Percentiles rank a stretch among this genome's conserved stretches.
Evolutionary conservation across 176 grass and related monocot genomes (phyloP).

Genomic region (Stipa capillata): DNA sequence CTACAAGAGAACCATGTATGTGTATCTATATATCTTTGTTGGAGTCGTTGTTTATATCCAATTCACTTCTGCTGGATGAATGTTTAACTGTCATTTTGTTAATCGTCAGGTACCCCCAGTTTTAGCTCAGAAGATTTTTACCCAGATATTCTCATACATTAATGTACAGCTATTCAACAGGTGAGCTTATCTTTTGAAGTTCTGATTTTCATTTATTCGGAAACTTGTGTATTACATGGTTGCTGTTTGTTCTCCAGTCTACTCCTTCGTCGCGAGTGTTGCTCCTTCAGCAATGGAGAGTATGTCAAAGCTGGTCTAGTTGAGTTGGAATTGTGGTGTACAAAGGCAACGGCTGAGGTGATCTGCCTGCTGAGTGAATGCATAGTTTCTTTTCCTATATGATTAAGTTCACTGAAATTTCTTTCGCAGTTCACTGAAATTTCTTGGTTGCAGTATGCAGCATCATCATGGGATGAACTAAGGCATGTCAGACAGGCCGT

Average conservation of each 20-base stretch:
- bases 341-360: conserved; percentile 73
- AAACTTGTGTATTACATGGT: conserved; percentile 8
- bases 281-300: conserved; percentile 94
- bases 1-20: conserved; percentile 89
- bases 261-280: conserved; percentile 90
- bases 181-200: conserved; percentile 26
- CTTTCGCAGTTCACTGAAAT: conserved; percentile 17
- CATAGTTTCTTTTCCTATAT: conserved; percentile 14
- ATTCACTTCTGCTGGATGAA: conserved; percentile 12
- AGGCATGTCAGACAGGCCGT: conserved; percentile 97
- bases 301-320: conserved; percentile 89
- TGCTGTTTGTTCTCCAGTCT: conserved; percentile 52
- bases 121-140: conserved; percentile 82
- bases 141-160: conserved; percentile 84
- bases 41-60: conserved; percentile 21
- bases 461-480: conserved; percentile 91
- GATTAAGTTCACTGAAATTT: no score
- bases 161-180: conserved; percentile 97
- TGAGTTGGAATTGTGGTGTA: conserved; percentile 92
- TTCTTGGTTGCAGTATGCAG: conserved; percentile 59
- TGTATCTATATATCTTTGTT: no score
- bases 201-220: not conserved
- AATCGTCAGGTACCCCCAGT: conserved; percentile 58
- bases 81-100: conserved; percentile 17
- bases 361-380: conserved; percentile 17